Evolutionary conservation across 306 rosid genomes (phyloP), one percentile per base, ranked within the genome.

Genomic region (Medicago ruthenica): DNA sequence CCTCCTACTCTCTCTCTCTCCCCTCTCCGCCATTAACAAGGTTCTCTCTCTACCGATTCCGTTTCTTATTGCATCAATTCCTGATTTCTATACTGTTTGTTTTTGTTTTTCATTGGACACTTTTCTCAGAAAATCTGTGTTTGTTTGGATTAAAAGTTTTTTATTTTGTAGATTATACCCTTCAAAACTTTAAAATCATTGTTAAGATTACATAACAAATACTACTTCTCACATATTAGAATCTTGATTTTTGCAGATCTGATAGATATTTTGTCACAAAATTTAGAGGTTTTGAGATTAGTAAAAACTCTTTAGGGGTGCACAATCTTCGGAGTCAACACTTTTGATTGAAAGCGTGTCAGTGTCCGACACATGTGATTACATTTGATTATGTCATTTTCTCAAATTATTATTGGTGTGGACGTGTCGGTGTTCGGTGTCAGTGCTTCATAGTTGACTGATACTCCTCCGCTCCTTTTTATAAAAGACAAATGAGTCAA

Each of bases 81-180:
- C 7, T 39, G 42, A 5, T 39, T 8, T 39, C 6, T 39, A 45
- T 3, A 11, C 14, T 45, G 51, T 45, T 3, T 45, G 0, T 45
- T 3, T 75, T 63, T 20, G 12, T 22, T 73, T 59, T 18, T 37
- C 1, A 73, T 21, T 14, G 7, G 4, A 42, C 40, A 57, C 57
- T 22, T 57, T 71, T 73, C 27, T 58, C 67, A 22, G 13, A 6
- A 58, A 59, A 2, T 42, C 44, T 59, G 17, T 58, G 5, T 55
- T 73, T 48, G 73, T 48, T 73, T 48, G 73, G 48, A 42, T 39
- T 61, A 60, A 9, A 47, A 1, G n/a, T n/a, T 36, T 70, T 34
- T 7, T 39, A 9, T 39, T 12, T 7, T 12, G 65, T 54, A 20
- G 27, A 54, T 37, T 27, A 37, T 41, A 9, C 13, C 48, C 17